Conservation (phyloP, 768 basidiomycete genomes). For the Hydnum rufescens region DNA sequence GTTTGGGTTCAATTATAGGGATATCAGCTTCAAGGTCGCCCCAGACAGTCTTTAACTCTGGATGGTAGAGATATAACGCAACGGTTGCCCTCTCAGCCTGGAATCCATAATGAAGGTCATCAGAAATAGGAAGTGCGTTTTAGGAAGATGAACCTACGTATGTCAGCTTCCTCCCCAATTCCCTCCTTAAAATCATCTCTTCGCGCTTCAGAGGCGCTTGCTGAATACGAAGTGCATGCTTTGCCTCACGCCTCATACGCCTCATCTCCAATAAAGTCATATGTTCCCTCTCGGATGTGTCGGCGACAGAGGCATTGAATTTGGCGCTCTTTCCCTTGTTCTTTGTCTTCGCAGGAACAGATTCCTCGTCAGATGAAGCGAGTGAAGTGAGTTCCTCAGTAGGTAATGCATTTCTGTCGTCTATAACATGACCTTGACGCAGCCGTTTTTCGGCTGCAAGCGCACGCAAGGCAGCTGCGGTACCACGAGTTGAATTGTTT, state of each 20-base stretch:
- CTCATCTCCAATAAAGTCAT: neutral
- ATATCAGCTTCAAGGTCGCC: slow-evolving; percentile 55
- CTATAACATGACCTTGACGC: slow-evolving; percentile 24
- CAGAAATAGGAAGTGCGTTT: slow-evolving; percentile 6
- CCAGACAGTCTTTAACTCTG: slow-evolving; percentile 44
- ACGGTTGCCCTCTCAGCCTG: slow-evolving; percentile 56
- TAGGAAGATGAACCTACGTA: slow-evolving; percentile 27
- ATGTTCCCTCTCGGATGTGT: neutral
- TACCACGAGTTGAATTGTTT: slow-evolving; percentile 12
- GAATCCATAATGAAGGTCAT: slow-evolving; percentile 9
- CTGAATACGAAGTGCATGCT: neutral
- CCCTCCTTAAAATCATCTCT: slow-evolving; percentile 28
- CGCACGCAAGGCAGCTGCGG: slow-evolving; percentile 18
- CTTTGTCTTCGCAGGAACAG: neutral
- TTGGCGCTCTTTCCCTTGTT: neutral
- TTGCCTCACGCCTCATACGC: slow-evolving; percentile 6
- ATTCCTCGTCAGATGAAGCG: neutral
- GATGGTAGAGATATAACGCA: slow-evolving; percentile 47
- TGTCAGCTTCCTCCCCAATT: slow-evolving; percentile 58
- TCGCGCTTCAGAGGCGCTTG: slow-evolving; percentile 7
- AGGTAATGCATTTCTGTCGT: slow-evolving; percentile 3
- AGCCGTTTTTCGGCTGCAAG: neutral
- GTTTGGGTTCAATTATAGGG: slow-evolving; percentile 39
- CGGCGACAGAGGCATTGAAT: neutral
- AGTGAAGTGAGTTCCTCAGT: neutral